phyloP scores from a whole-genome alignment of 2,329 filamentous ascomycete species.

The Aspergillus texensis region DNA sequence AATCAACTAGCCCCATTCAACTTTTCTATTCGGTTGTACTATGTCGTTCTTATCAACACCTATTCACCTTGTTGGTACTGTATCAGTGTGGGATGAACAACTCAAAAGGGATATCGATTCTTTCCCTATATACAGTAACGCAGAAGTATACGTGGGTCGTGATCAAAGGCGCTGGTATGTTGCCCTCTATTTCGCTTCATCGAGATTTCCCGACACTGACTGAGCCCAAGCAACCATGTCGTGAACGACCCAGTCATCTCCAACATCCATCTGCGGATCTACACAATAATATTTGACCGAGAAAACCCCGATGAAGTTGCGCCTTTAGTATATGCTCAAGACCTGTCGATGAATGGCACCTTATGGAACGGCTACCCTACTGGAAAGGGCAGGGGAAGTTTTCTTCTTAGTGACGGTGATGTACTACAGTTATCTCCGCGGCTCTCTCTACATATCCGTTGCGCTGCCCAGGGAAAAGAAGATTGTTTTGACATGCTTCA shows the following conservation, averaged over 20 bases:
- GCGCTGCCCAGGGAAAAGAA: slow-evolving; percentile 6
- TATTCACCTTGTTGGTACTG: slow-evolving; percentile 23
- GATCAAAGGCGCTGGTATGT: slow-evolving; percentile 34
- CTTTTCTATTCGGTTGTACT: background rate
- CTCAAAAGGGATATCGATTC: slow-evolving; percentile 16
- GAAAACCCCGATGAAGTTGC: slow-evolving; percentile 39
- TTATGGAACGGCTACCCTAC: slow-evolving; percentile 43
- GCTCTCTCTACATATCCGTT: slow-evolving; percentile 25
- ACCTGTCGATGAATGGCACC: slow-evolving; percentile 46
- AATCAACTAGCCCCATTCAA: background rate
- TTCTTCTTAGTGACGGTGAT: slow-evolving; percentile 45
- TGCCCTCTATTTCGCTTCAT: background rate
- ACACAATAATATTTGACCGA: slow-evolving; percentile 46
- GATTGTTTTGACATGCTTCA: slow-evolving; percentile 32
- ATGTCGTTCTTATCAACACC: slow-evolving; percentile 4
- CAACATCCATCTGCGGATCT: slow-evolving; percentile 46
- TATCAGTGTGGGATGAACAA: slow-evolving; percentile 26
- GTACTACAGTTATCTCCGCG: slow-evolving; percentile 31
- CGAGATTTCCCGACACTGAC: slow-evolving; percentile 11
- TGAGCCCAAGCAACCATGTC: slow-evolving; percentile 34
- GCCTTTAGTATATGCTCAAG: slow-evolving; percentile 48
- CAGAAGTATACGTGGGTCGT: slow-evolving; percentile 42
- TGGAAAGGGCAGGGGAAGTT: slow-evolving; percentile 34
- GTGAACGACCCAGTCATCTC: slow-evolving; percentile 42
- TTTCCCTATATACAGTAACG: slow-evolving; percentile 30